Percentiles rank a stretch among this genome's conserved stretches.
Conservation (phyloP, 208 protist genomes). For the Jaenimonas drosophilae region DNA sequence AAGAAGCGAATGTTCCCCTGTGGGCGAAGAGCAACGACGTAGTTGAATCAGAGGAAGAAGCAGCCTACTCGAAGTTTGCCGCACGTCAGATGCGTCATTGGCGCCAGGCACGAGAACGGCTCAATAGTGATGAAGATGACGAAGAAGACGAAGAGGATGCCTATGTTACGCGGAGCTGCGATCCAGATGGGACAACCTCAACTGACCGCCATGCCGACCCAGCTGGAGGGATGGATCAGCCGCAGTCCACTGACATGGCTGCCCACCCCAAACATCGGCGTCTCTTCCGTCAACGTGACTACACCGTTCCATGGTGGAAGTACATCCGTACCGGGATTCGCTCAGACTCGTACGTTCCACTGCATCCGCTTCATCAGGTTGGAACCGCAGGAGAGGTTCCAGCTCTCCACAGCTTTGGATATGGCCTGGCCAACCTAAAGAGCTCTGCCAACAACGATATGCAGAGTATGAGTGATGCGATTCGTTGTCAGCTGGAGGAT, state of each 20-base stretch:
- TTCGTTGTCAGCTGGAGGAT: constrained; percentile 53
- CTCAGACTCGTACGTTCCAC: constrained; percentile 22
- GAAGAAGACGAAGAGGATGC: constrained; percentile 6
- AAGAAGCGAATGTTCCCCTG: too few species aligned
- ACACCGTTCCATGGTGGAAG: constrained; percentile 62
- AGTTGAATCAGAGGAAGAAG: too few species aligned
- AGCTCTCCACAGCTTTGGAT: constrained; percentile 64
- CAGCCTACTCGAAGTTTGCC: too few species aligned
- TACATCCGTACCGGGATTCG: constrained; percentile 71
- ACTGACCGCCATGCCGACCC: neutral
- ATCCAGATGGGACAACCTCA: constrained; percentile 5
- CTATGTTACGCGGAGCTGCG: neutral
- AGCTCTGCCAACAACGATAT: constrained; percentile 10
- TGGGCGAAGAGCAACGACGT: too few species aligned
- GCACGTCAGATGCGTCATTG: too few species aligned
- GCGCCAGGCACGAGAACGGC: constrained; percentile 5
- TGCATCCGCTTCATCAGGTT: constrained; percentile 40
- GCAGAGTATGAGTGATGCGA: constrained; percentile 15
- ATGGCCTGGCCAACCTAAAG: constrained; percentile 30
- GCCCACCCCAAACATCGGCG: too few species aligned
- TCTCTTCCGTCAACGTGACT: constrained; percentile 40
- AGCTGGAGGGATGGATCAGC: neutral
- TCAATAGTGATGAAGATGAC: constrained; percentile 8
- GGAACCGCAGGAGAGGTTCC: constrained; percentile 36
- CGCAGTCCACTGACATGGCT: neutral